phyloP scores from a whole-genome alignment of 805 yeast genomes.

The Ogataea henricii region DNA sequence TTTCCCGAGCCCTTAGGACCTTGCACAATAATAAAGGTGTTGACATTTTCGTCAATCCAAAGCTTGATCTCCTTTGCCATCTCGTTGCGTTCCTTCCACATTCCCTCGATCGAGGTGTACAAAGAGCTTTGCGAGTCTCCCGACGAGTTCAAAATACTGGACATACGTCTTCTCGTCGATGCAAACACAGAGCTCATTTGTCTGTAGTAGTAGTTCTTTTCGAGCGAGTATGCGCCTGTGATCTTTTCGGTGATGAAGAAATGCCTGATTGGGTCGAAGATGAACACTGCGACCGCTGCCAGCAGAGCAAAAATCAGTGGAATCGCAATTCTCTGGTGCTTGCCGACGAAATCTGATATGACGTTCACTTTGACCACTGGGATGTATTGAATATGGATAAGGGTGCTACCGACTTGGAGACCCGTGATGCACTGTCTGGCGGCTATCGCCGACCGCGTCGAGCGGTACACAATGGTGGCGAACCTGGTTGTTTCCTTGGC shows the following conservation, averaged over 20 bases:
- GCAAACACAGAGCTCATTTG: constrained; percentile 37
- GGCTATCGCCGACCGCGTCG: constrained; percentile 68
- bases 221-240: constrained; percentile 56
- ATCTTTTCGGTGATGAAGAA: constrained; percentile 76
- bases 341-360: constrained; percentile 57
- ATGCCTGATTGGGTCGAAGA: constrained; percentile 92
- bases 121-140: constrained; percentile 15
- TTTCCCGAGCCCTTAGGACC: constrained; percentile 99
- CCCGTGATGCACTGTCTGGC: constrained; percentile 94
- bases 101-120: constrained; percentile 27
- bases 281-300: constrained; percentile 78
- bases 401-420: constrained; percentile 59
- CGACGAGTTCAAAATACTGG: constrained; percentile 22
- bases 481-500: constrained; percentile 46
- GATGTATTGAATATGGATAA: constrained; percentile 73
- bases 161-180: constrained; percentile 30
- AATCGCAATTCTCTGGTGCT: constrained; percentile 80
- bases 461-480: constrained; percentile 58
- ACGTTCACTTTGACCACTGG: constrained; percentile 54
- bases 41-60: constrained; percentile 87
- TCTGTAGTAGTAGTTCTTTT: constrained; percentile 40
- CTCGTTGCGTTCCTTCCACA: constrained; percentile 73
- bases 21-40: constrained; percentile 83
- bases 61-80: constrained; percentile 66
- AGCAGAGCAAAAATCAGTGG: constrained; percentile 78